phyloP scores from a whole-genome alignment of 768 basidiomycete species.

The Gyrodon lividus region DNA sequence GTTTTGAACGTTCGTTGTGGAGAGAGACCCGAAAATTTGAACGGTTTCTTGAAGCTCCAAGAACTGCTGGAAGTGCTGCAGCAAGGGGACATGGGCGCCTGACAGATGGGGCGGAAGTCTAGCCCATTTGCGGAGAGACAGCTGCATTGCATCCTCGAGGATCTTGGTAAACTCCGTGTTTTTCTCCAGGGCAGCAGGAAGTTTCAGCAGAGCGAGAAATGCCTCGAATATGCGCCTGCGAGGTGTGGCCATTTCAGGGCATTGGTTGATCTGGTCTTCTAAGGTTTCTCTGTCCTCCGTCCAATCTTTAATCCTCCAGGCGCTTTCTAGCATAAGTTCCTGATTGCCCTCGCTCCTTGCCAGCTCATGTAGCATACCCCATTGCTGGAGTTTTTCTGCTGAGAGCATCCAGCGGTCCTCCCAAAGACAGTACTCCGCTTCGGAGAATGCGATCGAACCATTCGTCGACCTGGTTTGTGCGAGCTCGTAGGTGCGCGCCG shows the following conservation, averaged over 20 bases:
- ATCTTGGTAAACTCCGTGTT: conserved; percentile 85
- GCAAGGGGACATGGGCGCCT: conserved; percentile 87
- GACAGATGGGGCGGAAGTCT: conserved; percentile 84
- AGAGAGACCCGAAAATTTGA: conserved; percentile 89
- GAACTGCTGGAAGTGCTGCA: conserved; percentile 98
- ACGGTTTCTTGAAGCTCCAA: conserved; percentile 96
- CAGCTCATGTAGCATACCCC: conserved; percentile 93
- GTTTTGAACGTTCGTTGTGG: conserved; percentile 82
- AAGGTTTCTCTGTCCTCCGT: conserved; percentile 71
- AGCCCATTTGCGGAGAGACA: conserved; percentile 95
- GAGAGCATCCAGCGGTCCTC: conserved; percentile 99
- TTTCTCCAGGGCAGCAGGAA: conserved; percentile 78
- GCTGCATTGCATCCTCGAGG: conserved; percentile 94
- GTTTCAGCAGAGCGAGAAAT: conserved; percentile 83
- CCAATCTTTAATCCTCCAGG: conserved; percentile 96
- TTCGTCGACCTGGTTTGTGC: conserved; percentile 85
- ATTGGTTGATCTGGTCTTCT: conserved; percentile 75
- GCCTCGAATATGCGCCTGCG: conserved; percentile 98
- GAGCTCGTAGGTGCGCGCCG: conserved; percentile 81
- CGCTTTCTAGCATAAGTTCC: conserved; percentile 90
- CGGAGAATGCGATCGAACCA: conserved; percentile 84
- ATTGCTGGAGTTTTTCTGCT: conserved; percentile 97
- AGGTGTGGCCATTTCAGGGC: conserved; percentile 88
- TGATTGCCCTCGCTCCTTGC: conserved; percentile 86
- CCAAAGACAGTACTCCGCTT: conserved; percentile 96